Percentiles rank a stretch among this genome's conserved stretches.
Evolutionary conservation across 1,284 basidiomycete genomes (phyloP).

Genomic region (Cystobasidium slooffiae): DNA sequence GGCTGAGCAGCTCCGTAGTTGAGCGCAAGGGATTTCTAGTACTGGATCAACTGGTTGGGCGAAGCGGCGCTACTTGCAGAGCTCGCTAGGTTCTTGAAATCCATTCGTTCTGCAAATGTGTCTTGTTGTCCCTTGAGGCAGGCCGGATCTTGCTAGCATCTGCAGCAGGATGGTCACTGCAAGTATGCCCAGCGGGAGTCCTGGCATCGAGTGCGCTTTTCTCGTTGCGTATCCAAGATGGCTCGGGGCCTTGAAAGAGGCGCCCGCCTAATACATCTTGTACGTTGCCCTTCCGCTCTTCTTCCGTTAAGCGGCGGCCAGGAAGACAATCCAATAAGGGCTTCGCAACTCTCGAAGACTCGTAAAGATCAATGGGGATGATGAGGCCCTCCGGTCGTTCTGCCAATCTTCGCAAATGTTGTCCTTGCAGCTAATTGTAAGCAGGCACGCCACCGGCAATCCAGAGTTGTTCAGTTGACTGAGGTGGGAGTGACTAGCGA

Average conservation of each 20-base stretch:
- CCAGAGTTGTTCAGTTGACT: neutral
- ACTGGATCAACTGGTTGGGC: too few relatives aligned
- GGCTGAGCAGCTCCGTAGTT: too few relatives aligned
- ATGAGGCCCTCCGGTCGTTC: constrained; percentile 5
- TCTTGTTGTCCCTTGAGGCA: too few relatives aligned
- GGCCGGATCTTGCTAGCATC: too few relatives aligned
- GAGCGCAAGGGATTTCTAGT: too few relatives aligned
- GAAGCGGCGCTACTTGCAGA: too few relatives aligned
- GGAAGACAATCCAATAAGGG: constrained; percentile 26
- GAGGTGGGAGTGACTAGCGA: neutral
- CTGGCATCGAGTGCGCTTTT: neutral
- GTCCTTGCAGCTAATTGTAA: constrained; percentile 12
- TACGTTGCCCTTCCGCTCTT: constrained; percentile 6
- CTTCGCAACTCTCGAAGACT: neutral
- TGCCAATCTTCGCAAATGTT: constrained; percentile 25
- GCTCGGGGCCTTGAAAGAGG: constrained; percentile 41
- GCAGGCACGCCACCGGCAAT: neutral
- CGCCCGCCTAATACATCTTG: constrained; percentile 18
- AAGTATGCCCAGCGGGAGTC: neutral
- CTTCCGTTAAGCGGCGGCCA: constrained; percentile 1
- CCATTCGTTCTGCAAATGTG: too few relatives aligned
- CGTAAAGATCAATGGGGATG: constrained; percentile 34
- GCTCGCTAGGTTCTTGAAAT: too few relatives aligned
- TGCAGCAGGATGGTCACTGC: too few relatives aligned
- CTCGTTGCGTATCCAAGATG: constrained; percentile 36